These are phyloP conservation scores for Balansia obtecta DNA, from an alignment of 2,329 filamentous ascomycete genomes.

Conservation along the genomic window DNA sequence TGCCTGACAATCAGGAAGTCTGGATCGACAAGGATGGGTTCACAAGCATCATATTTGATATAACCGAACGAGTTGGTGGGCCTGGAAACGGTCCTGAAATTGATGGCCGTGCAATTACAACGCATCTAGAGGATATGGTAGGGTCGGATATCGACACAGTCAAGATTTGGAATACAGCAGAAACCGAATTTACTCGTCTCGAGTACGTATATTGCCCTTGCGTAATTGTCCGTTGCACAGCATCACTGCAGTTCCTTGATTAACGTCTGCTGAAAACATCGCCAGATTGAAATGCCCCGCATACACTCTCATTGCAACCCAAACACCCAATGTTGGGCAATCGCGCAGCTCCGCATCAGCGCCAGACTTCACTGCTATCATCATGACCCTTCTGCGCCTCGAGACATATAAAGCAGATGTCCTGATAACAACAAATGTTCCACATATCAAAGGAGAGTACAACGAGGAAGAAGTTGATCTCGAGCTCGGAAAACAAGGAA, in stretches of 20 bases:
- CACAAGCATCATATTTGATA: constrained; percentile 80
- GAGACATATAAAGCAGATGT: constrained; percentile 68
- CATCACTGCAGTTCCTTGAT: background rate
- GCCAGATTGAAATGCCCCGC: constrained; percentile 37
- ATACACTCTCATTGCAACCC: constrained; percentile 58
- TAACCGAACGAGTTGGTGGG: constrained; percentile 64
- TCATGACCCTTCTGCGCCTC: constrained; percentile 66
- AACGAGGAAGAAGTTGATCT: constrained; percentile 59
- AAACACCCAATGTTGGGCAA: constrained; percentile 30
- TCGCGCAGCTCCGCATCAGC: constrained; percentile 24
- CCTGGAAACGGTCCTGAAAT: constrained; percentile 42
- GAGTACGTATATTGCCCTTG: constrained; percentile 24
- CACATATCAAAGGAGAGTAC: constrained; percentile 65
- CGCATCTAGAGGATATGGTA: constrained; percentile 57
- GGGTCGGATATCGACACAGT: constrained; percentile 50
- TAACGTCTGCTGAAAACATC: constrained; percentile 18
- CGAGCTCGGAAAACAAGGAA: constrained; percentile 50
- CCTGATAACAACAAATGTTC: constrained; percentile 77
- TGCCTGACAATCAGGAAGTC: constrained; percentile 84
- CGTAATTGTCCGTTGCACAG: background rate
- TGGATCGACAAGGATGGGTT: constrained; percentile 76
- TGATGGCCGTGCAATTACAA: constrained; percentile 58
- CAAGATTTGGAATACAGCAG: constrained; percentile 54
- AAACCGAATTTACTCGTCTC: constrained; percentile 44
- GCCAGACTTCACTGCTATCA: constrained; percentile 59